These are phyloP conservation scores for Lobulomyces angularis DNA, from an alignment of 192 early-diverging fungal species.

Conservation along the genomic window DNA sequence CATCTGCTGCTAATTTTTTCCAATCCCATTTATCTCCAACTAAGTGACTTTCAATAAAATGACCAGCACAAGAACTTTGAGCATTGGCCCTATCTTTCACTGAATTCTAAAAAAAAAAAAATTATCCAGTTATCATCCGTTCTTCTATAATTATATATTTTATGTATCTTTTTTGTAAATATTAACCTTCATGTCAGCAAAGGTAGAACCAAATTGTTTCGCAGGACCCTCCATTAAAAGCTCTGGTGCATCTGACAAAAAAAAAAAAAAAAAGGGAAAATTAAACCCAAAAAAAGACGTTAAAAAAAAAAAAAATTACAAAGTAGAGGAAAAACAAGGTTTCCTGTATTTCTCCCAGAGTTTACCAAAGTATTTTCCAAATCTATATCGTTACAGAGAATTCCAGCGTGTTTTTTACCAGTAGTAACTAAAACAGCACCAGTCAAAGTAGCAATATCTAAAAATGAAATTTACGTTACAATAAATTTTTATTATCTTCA, in stretches of 20 bases:
- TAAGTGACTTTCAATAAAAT: conserved; percentile 34
- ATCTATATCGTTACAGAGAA: conserved; percentile 19
- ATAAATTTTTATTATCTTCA: too few species aligned
- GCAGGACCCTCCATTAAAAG: conserved; percentile 10
- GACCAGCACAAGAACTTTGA: conserved; percentile 27
- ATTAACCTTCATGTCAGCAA: too few species aligned
- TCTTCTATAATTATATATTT: too few species aligned
- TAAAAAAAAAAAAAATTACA: conserved; percentile 16
- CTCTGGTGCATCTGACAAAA: conserved; percentile 27
- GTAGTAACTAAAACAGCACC: conserved; percentile 39
- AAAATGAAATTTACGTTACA: too few species aligned
- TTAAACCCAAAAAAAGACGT: conserved; percentile 10
- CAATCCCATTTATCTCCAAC: conserved; percentile 14
- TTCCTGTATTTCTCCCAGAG: conserved; percentile 24
- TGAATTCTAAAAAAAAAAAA: conserved; percentile 35
- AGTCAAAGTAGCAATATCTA: conserved; percentile 43
- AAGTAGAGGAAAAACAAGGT: conserved; percentile 27
- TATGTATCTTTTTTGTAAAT: too few species aligned
- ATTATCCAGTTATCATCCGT: too few species aligned
- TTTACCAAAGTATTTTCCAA: conserved; percentile 21
- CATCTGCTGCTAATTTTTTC: too few species aligned
- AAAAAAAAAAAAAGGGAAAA: too few species aligned
- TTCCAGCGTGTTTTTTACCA: conserved; percentile 29
- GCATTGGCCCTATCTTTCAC: conserved; percentile 34
- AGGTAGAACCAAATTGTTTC: conserved; percentile 8